These are phyloP conservation scores for Mycena venus DNA, from an alignment of 768 basidiomycete species.

Conservation along the genomic window DNA sequence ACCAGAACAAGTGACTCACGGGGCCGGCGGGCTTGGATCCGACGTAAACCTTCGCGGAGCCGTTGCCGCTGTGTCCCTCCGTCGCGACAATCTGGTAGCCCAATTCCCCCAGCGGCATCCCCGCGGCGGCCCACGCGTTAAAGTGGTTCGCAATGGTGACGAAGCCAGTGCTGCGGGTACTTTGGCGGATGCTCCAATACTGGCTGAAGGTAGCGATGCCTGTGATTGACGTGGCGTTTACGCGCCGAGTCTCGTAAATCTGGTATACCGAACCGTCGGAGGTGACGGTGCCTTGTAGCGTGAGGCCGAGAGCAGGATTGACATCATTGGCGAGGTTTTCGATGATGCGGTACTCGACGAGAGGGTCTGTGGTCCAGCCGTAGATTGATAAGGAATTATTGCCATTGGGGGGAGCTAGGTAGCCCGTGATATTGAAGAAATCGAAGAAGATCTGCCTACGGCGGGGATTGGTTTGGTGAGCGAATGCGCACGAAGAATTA, in stretches of 20 bases:
- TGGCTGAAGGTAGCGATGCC: slow-evolving; percentile 61
- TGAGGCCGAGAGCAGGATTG: slow-evolving; percentile 51
- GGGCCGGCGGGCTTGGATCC: neutral
- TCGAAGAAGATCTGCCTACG: slow-evolving; percentile 53
- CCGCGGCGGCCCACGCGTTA: slow-evolving; percentile 54
- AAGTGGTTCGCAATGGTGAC: slow-evolving; percentile 57
- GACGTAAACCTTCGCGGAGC: slow-evolving; percentile 24
- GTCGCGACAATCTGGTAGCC: slow-evolving; percentile 64
- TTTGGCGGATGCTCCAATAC: slow-evolving; percentile 59
- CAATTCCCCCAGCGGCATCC: slow-evolving; percentile 55
- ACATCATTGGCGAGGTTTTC: slow-evolving; percentile 54
- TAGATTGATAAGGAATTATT: slow-evolving; percentile 61
- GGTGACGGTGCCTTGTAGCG: slow-evolving; percentile 53
- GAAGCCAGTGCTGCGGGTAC: slow-evolving; percentile 49
- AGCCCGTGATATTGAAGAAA: slow-evolving; percentile 43
- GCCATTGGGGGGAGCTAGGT: slow-evolving; percentile 44
- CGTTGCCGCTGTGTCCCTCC: slow-evolving; percentile 59
- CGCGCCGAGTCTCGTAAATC: slow-evolving; percentile 53
- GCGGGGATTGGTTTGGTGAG: slow-evolving; percentile 1
- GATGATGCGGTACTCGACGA: slow-evolving; percentile 63
- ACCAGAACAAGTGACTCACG: neutral
- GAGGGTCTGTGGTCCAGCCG: slow-evolving; percentile 61
- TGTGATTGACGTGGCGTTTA: slow-evolving; percentile 56
- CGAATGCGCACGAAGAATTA: neutral
- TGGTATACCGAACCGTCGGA: slow-evolving; percentile 59